Conservation (phyloP, 164 flowering plant genomes). For the Chimonanthus praecox region DNA sequence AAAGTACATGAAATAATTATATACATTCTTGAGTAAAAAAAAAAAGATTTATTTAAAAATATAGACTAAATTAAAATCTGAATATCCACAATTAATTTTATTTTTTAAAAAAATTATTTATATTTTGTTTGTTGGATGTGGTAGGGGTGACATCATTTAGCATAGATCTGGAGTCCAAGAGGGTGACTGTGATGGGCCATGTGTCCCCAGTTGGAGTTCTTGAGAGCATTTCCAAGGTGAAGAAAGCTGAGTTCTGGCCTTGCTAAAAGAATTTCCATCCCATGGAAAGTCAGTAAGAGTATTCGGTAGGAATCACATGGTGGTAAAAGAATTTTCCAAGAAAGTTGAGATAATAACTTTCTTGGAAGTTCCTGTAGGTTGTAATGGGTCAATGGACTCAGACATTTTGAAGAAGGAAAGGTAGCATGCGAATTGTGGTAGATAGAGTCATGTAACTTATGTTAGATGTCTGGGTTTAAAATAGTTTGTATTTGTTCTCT, state of each 20-base stretch:
- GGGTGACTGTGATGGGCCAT: constrained; percentile 82
- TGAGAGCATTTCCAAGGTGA: constrained; percentile 80
- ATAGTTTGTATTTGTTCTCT: not conserved
- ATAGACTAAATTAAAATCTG: too few species aligned
- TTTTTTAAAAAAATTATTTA: not conserved
- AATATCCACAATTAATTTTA: too few species aligned
- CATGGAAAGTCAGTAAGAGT: not conserved
- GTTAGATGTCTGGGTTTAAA: not conserved
- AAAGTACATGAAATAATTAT: too few species aligned
- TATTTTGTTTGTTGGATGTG: not conserved
- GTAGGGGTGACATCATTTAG: constrained; percentile 87
- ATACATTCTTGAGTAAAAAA: too few species aligned
- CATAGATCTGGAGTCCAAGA: constrained; percentile 71
- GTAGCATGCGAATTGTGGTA: not conserved
- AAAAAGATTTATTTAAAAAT: too few species aligned
- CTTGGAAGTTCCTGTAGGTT: not conserved
- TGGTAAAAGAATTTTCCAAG: not conserved
- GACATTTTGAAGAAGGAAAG: not conserved
- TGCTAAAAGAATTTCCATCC: not conserved
- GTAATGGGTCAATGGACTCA: not conserved
- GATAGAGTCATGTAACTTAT: not conserved
- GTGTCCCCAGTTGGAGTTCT: constrained; percentile 67
- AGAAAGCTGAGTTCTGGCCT: constrained; percentile 74
- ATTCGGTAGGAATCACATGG: not conserved
- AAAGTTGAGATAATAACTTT: not conserved